Evolutionary conservation across 164 flowering plant species (phyloP).

Genomic region (Brasenia schreberi): DNA sequence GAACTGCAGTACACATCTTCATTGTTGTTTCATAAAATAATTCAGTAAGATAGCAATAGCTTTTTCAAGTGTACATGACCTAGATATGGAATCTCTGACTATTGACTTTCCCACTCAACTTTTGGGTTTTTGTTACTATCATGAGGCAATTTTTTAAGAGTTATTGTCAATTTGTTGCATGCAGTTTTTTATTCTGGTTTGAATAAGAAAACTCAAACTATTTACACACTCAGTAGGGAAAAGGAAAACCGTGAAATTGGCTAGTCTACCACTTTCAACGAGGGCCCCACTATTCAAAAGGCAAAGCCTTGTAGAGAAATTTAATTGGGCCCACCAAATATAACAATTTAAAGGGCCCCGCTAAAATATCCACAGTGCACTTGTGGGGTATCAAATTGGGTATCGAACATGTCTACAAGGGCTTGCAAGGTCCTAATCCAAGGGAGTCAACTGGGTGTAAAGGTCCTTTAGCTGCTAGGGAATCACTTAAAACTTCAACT

Average conservation of each 20-base stretch:
- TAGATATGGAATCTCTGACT: slow-evolving; percentile 2
- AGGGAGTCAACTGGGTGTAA: no score
- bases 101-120: slow-evolving; percentile 1
- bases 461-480: neutral
- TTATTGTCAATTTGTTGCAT: neutral
- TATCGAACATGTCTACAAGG: neutral
- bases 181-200: neutral
- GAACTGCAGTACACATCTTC: neutral
- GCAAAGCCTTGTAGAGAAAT: no score
- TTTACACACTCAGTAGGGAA: neutral
- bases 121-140: neutral
- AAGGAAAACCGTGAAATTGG: neutral
- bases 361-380: neutral
- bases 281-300: neutral
- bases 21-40: neutral
- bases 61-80: neutral
- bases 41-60: neutral
- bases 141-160: neutral
- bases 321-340: neutral
- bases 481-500: neutral
- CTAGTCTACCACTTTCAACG: neutral
- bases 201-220: neutral
- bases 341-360: neutral
- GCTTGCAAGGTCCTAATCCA: no score
- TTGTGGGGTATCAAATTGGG: neutral